Evolutionary conservation across 2,329 filamentous ascomycete species (phyloP), one percentile per base, ranked within the genome.

Genomic region (Ophiocordyceps camponoti-rufipedis): DNA sequence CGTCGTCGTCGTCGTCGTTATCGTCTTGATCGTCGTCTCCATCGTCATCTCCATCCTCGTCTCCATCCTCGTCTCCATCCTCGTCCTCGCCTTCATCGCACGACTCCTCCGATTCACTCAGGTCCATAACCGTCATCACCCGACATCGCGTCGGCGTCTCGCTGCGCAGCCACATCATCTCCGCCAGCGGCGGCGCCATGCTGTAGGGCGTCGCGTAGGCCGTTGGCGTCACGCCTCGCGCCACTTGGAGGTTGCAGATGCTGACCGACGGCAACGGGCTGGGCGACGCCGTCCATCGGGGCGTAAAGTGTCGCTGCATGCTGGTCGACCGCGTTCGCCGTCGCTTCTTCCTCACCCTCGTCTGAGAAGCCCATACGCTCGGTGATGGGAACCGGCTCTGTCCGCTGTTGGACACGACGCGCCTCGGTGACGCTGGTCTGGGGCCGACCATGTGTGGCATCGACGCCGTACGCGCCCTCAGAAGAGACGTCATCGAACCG

Each of bases 181-280:
- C 32, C 45, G 72, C 69, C 12, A 66, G 58, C 9, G 62, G 58
- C 1, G 74, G 68, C 4, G 68, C 73, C 49, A 78, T 80, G 54
- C 81, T 86, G 55, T 80, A 70, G 0, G 83, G 83, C 0, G 83
- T 88, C 3, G 81, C 80, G 54, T 87, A 87, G n/a, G 77, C 78
- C 51, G 78, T 78, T 0, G 80, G 81, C 0, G 72, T 76, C 12
- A 65, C 67, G 13, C 59, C 59, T 2, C 50, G 47, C 14, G 23
- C 23, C 23, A 23, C 23, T 5, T 58, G 52, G 45, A 58, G 58
- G 41, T 66, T 61, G 6, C 56, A 56, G 5, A 59, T 47, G 4
- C 55, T 55, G 31, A 61, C 10, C 32, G 32, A 54, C 4, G 61
- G 62, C 49, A 62, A 57, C 5, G 67, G 64, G 53, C 62, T 73